Conservation (phyloP, 495 filamentous ascomycete species). For the Neurospora hispaniola region DNA sequence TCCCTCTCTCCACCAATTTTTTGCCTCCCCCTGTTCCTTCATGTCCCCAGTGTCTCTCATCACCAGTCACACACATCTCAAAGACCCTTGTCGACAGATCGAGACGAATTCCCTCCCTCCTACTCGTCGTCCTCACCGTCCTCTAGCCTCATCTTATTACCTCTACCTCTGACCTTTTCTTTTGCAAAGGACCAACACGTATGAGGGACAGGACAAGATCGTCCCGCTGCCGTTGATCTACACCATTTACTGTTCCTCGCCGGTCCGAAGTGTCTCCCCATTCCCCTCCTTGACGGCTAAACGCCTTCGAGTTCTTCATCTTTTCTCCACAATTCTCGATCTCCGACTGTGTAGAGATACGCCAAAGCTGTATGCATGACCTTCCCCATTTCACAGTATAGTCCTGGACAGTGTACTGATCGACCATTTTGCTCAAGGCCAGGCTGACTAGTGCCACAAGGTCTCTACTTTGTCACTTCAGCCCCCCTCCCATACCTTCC, state of each 20-base stretch:
- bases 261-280: not conserved
- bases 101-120: not conserved
- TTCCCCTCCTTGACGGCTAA: not conserved
- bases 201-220: not conserved
- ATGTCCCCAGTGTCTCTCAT: not conserved
- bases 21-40: not conserved
- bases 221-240: not conserved
- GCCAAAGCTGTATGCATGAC: not conserved
- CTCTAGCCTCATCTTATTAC: not conserved
- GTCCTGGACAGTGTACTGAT: not conserved
- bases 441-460: conserved; percentile 1
- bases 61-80: not conserved
- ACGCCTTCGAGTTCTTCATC: not conserved
- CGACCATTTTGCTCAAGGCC: not conserved
- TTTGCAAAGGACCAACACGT: not conserved
- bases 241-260: not conserved
- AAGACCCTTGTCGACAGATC: not conserved
- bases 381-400: not conserved
- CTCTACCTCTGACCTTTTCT: not conserved
- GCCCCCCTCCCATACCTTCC: not conserved
- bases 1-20: not conserved
- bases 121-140: not conserved
- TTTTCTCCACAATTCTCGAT: not conserved
- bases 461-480: conserved; percentile 1
- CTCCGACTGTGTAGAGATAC: not conserved